Evolutionary conservation across 345 rosid genomes (phyloP).

Genomic region (Eucalyptus sp.): DNA sequence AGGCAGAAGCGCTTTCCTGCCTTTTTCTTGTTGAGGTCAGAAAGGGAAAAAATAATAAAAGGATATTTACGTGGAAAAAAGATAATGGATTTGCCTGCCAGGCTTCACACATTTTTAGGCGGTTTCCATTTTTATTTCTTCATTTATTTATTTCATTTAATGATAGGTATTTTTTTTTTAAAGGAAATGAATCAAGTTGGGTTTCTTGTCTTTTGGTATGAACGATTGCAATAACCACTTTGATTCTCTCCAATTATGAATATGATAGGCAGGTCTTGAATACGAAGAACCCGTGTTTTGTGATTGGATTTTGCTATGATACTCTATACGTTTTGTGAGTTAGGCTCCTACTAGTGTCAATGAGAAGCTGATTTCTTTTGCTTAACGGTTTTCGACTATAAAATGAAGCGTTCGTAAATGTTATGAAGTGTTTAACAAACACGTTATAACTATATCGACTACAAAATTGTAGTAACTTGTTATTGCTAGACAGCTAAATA

Average conservation of each 20-base stretch:
- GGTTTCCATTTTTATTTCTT: background rate
- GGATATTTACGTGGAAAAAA: background rate
- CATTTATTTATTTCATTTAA: background rate
- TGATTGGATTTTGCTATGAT: background rate
- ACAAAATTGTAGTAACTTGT: background rate
- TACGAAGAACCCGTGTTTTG: background rate
- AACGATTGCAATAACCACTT: background rate
- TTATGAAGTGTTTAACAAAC: background rate
- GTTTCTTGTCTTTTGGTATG: background rate
- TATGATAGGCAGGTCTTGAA: background rate
- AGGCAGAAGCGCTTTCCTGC: background rate
- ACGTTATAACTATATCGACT: rapidly evolving
- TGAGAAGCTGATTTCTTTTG: background rate
- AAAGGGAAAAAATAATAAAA: background rate
- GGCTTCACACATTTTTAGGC: background rate
- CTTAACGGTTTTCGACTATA: rapidly evolving
- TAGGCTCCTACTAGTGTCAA: background rate
- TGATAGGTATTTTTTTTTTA: background rate
- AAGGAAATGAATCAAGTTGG: rapidly evolving
- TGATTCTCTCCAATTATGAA: background rate
- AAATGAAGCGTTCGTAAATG: background rate
- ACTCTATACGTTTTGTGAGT: background rate
- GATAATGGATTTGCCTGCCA: background rate
- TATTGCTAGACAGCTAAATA: background rate
- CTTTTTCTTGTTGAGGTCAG: background rate